phyloP scores from a whole-genome alignment of 495 filamentous ascomycete genomes.

The Hypoxylon intermedium region DNA sequence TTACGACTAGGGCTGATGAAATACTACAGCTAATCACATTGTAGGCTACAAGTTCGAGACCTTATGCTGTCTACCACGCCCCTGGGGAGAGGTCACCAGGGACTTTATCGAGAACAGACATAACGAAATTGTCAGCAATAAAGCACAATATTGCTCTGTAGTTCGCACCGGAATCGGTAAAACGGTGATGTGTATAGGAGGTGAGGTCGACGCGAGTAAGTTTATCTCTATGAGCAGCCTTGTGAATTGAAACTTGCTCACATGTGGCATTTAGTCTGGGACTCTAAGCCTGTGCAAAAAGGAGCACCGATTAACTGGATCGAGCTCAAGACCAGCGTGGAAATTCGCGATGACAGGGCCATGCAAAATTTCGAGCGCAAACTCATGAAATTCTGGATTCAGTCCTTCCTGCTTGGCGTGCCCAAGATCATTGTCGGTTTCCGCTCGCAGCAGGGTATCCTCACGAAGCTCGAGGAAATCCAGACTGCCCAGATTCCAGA shows the following conservation, averaged over 20 bases:
- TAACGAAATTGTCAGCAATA: conserved; percentile 76
- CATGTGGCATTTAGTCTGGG: conserved; percentile 68
- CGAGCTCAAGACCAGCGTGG: conserved; percentile 89
- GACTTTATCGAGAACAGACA: conserved; percentile 80
- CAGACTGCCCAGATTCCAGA: conserved; percentile 78
- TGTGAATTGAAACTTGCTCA: background rate
- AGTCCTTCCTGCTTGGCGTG: conserved; percentile 92
- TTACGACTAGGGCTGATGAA: background rate
- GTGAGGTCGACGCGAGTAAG: conserved; percentile 90
- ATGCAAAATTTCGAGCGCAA: conserved; percentile 83
- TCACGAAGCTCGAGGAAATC: conserved; percentile 74
- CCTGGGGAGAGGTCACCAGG: conserved; percentile 73
- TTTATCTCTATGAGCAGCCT: background rate
- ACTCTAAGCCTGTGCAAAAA: conserved; percentile 70
- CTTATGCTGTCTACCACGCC: conserved; percentile 71
- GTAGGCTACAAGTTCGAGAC: conserved; percentile 97
- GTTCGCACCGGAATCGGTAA: conserved; percentile 85
- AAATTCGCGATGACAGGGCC: conserved; percentile 68
- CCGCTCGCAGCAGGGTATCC: conserved; percentile 73
- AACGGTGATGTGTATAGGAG: conserved; percentile 76
- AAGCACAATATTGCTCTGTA: conserved; percentile 92
- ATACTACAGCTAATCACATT: conserved; percentile 23
- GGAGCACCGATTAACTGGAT: conserved; percentile 84
- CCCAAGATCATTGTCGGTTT: conserved; percentile 92
- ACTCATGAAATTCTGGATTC: conserved; percentile 92